Evolutionary conservation across 805 yeast species (phyloP), one percentile per base, ranked within the genome.

Genomic region (Yarrowia porcina): DNA sequence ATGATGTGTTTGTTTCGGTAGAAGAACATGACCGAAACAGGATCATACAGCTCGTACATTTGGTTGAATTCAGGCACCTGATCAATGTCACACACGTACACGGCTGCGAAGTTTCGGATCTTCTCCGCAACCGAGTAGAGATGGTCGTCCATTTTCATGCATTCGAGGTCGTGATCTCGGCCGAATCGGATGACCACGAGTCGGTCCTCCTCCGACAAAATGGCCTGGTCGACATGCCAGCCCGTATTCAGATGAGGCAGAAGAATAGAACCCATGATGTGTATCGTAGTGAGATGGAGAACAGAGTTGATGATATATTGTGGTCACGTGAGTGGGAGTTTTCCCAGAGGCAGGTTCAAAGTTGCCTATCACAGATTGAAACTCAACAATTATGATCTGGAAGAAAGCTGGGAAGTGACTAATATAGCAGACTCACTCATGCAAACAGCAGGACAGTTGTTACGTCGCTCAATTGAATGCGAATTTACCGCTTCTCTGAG

Each of bases 161-260:
- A 90, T 47, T 87, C 89, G 52, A 82, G 80, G 66, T 88, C 89
- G 61, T 72, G 67, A 66, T 89, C 96, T 44, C 87, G 77, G 0
- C 99, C 99, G 73, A 94, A 94, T 36, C 99, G 79, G 17, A 94
- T 83, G 11, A 92, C 86, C 25, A 94, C 97, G 8, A 94, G 74
- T 64, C 97, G 76, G 59, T 90, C 96, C 64, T 89, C 96, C 71
- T 94, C 99, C 8, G 72, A 84, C 21, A 94, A 79, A 38, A 94
- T 94, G 7, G 99, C 97, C 72, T 94, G 98, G 75, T 94, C 99
- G 32, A 94, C 98, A 71, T 94, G 99, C 63, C 97, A 90, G 6
- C 96, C 97, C 0, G 93, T 81, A 27, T 79, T 83, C 64, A 90
- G 76, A 71, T 90, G 94, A 1, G 96, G 94, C 60, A 90, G 77